Evolutionary conservation across 75 land plant genomes (phyloP), one percentile per base, ranked within the genome.

Genomic region (Cupressus sempervirens): DNA sequence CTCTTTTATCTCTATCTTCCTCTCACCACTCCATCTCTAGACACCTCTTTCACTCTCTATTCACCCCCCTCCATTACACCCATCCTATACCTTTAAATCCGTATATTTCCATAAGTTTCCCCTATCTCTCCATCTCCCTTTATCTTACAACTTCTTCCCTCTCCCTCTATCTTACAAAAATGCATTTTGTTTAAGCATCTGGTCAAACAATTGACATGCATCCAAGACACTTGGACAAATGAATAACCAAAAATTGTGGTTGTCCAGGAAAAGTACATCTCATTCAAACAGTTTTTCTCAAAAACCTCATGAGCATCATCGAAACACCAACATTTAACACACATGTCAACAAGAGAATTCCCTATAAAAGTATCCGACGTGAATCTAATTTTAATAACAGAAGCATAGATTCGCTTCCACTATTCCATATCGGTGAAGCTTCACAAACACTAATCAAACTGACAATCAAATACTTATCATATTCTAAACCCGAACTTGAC

Each of bases 271-370:
- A 88, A 74, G n/a, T 34, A 80, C 41, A 52, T 85, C 84, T 53
- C 76, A 45, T 7, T 58, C 40, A 30, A 53, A 34, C 84, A 88
- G 26, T 29, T 72, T n/a, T 82, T 18, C 86, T 88, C 62, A 94
- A 94, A 1, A 93, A n/a, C 84, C 30, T 38, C 58, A 35, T 82
- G 82, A 48, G 94, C 94, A 82, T 88, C 84, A 6, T 86, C 89
- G 18, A 88, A 38, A 15, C 75, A 74, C 46, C 90, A 86, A 76
- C 86, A 89, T 87, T 91, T 92, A 4, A 90, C 87, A 84, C 92
- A 93, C 92, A 94, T 87, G 30, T 92, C 93, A 12, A 94, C 83
- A 53, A 93, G 88, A 9, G 93, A 87, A 85, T 86, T 87, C 23
- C 88, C 91, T 7, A 93, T 87, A 85, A 83, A 89, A 85, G 85